Evolutionary conservation across 78 protist species (phyloP).

Genomic region (Dictyostelium citrinum): DNA sequence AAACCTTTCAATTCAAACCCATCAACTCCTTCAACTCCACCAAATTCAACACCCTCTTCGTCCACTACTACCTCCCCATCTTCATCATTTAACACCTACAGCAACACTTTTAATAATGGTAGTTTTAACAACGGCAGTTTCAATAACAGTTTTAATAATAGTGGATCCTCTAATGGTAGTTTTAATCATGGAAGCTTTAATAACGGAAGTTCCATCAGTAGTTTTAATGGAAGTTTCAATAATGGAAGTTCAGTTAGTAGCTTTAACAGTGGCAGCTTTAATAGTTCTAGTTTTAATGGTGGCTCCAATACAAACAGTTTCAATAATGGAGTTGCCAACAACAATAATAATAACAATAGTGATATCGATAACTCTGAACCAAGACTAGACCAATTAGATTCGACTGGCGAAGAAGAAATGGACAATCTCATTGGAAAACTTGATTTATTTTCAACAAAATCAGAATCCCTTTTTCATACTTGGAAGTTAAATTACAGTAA

Average conservation of each 20-base stretch:
- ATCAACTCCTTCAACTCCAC: neutral
- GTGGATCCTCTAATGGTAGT: neutral
- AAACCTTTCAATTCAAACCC: neutral
- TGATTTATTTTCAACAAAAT: neutral
- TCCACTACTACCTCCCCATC: neutral
- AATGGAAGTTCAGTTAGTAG: neutral
- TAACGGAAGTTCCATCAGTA: neutral
- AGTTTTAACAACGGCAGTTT: neutral
- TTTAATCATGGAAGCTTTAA: neutral
- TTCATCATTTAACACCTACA: neutral
- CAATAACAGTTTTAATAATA: neutral
- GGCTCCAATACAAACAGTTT: neutral
- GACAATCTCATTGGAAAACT: neutral
- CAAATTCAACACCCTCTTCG: neutral
- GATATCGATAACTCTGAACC: neutral
- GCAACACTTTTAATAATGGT: neutral
- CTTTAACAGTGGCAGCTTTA: neutral
- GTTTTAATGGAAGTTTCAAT: neutral
- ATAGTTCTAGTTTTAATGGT: neutral
- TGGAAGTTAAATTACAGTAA: neutral
- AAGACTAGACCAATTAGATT: neutral
- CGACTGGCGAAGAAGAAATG: neutral
- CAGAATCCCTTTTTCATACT: neutral
- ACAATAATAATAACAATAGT: too few species aligned
- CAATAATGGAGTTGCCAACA: neutral